Evolutionary conservation across 805 yeast species (phyloP).

Genomic region (Ogataea pilisensis): DNA sequence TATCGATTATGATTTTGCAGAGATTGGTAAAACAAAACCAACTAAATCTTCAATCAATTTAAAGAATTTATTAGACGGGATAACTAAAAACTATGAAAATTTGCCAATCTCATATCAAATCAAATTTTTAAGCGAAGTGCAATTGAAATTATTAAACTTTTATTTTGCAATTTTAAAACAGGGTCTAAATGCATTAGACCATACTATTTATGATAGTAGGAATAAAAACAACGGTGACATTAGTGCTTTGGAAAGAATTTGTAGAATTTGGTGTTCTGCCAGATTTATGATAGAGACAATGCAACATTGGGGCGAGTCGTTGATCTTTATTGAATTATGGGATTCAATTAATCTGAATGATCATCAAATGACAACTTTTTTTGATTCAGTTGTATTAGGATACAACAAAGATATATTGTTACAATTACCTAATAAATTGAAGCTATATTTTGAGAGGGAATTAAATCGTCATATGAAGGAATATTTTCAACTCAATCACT

Average conservation of each 20-base stretch:
- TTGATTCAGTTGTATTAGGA: slow-evolving; percentile 39
- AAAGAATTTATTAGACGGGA: slow-evolving; percentile 51
- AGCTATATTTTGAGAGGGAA: slow-evolving; percentile 32
- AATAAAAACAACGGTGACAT: slow-evolving; percentile 17
- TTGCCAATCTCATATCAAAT: slow-evolving; percentile 50
- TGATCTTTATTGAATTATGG: slow-evolving; percentile 41
- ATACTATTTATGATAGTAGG: slow-evolving; percentile 31
- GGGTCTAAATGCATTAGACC: slow-evolving; percentile 41
- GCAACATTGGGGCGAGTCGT: slow-evolving; percentile 40
- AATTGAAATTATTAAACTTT: slow-evolving; percentile 49
- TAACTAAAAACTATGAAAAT: slow-evolving; percentile 51
- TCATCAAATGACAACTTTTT: slow-evolving; percentile 34
- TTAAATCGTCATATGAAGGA: slow-evolving; percentile 34
- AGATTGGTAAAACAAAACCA: slow-evolving; percentile 45
- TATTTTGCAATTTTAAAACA: slow-evolving; percentile 42
- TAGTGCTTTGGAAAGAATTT: slow-evolving; percentile 34
- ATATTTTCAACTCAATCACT: slow-evolving; percentile 29
- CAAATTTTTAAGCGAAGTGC: slow-evolving; percentile 54
- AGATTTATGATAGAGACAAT: slow-evolving; percentile 35
- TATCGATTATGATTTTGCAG: slow-evolving; percentile 54
- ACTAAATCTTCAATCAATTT: slow-evolving; percentile 59
- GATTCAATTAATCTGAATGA: slow-evolving; percentile 24
- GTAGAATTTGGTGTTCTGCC: slow-evolving; percentile 37
- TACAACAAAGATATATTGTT: slow-evolving; percentile 30
- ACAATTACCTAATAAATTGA: slow-evolving; percentile 28